A percentile compares a stretch with the other conserved stretches of the same genome.
Conservation (phyloP, 2,329 filamentous ascomycete genomes). For the Neonectria sp. region DNA sequence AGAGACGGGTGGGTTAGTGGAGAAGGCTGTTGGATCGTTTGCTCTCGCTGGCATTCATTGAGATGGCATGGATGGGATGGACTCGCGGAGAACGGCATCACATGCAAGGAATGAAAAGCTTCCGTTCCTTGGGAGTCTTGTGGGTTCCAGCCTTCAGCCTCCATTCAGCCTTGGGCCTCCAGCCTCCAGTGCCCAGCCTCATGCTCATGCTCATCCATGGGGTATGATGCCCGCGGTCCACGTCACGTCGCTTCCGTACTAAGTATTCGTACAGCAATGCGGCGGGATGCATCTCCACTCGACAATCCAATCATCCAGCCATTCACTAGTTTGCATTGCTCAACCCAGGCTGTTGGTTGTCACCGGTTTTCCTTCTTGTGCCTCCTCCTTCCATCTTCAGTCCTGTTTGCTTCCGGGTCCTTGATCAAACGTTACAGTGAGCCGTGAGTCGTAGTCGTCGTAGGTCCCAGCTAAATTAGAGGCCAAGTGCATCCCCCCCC, state of each 20-base stretch:
- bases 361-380: too few relatives aligned
- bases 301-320: background rate
- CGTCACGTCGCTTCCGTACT: too few relatives aligned
- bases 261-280: too few relatives aligned
- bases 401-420: background rate
- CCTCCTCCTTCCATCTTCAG: background rate
- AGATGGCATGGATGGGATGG: background rate
- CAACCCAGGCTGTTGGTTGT: background rate
- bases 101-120: background rate
- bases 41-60: background rate
- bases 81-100: background rate
- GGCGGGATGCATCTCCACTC: too few relatives aligned
- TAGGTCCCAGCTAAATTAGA: too few relatives aligned
- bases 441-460: background rate
- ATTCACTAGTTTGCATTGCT: background rate
- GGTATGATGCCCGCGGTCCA: too few relatives aligned
- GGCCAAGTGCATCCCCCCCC: background rate
- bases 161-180: background rate
- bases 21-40: background rate
- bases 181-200: background rate
- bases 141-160: too few relatives aligned
- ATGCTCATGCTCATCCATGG: too few relatives aligned
- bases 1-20: slow-evolving; percentile 18
- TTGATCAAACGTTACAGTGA: background rate
- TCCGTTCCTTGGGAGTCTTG: background rate